These are phyloP conservation scores for Ceriops tagal DNA, from an alignment of 345 rosid species.

Conservation along the genomic window DNA sequence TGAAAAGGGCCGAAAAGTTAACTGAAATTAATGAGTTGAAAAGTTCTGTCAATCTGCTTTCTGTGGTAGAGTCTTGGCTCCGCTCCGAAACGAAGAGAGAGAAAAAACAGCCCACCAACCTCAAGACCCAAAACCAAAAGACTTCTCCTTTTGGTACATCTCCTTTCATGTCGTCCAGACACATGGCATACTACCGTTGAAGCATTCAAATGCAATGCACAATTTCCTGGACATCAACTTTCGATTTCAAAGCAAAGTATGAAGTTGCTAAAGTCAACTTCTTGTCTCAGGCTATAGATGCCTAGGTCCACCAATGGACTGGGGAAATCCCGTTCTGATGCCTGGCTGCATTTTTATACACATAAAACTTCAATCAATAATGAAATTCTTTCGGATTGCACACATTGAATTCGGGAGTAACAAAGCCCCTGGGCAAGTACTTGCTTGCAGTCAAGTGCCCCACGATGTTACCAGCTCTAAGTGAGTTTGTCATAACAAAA, in stretches of 20 bases:
- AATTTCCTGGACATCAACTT: background rate
- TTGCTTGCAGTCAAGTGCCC: too few relatives aligned
- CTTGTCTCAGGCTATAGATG: too few relatives aligned
- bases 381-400: too few relatives aligned
- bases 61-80: conserved; percentile 85
- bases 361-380: too few relatives aligned
- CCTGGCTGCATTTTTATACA: too few relatives aligned
- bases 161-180: conserved; percentile 73
- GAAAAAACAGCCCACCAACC: conserved; percentile 45
- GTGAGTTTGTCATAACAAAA: too few relatives aligned
- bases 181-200: conserved; percentile 90
- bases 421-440: too few relatives aligned
- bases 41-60: conserved; percentile 62
- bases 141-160: conserved; percentile 48
- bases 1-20: conserved; percentile 53
- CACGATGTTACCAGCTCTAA: too few relatives aligned
- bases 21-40: conserved; percentile 58
- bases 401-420: too few relatives aligned
- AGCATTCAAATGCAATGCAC: background rate
- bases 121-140: conserved; percentile 43
- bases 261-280: background rate
- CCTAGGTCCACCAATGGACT: too few relatives aligned
- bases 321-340: too few relatives aligned
- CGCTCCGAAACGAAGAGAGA: conserved; percentile 60
- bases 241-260: background rate